These are phyloP conservation scores for Phytophthora vignae DNA, from an alignment of 352 stramenopile species.

Conservation along the genomic window DNA sequence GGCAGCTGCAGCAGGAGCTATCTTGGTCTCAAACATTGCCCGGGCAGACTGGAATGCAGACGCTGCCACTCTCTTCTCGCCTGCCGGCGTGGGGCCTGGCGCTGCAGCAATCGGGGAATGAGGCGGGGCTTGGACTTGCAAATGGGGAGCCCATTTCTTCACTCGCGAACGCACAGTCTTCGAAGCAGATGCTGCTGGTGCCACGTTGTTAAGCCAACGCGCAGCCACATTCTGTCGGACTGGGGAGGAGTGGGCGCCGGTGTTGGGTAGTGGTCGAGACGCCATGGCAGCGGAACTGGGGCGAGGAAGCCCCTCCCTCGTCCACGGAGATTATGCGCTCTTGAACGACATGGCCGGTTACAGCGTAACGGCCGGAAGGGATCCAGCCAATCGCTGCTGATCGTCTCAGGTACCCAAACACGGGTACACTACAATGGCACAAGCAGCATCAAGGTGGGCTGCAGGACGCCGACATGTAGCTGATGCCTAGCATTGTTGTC, in stretches of 20 bases:
- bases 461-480: background rate
- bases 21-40: constrained; percentile 42
- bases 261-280: constrained; percentile 43
- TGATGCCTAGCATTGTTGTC: background rate
- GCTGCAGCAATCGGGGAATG: constrained; percentile 4
- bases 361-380: constrained; percentile 16
- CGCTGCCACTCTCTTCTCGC: constrained; percentile 1
- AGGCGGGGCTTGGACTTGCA: constrained; percentile 2
- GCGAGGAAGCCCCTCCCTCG: background rate
- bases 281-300: constrained; percentile 37
- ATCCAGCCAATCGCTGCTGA: constrained; percentile 24
- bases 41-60: constrained; percentile 37
- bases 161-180: constrained; percentile 12
- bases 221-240: constrained; percentile 31
- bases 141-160: constrained; percentile 18
- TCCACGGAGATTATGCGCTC: constrained; percentile 17
- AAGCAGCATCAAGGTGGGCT: background rate
- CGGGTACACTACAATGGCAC: background rate
- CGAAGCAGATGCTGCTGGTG: constrained; percentile 1
- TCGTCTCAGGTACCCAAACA: constrained; percentile 13
- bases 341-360: constrained; percentile 5
- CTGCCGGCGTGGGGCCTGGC: background rate
- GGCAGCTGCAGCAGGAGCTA: background rate
- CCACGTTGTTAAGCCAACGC: constrained; percentile 27
- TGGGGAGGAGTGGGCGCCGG: constrained; percentile 25